phyloP scores from a whole-genome alignment of 2,329 filamentous ascomycete species.

The Claviceps cyperi region DNA sequence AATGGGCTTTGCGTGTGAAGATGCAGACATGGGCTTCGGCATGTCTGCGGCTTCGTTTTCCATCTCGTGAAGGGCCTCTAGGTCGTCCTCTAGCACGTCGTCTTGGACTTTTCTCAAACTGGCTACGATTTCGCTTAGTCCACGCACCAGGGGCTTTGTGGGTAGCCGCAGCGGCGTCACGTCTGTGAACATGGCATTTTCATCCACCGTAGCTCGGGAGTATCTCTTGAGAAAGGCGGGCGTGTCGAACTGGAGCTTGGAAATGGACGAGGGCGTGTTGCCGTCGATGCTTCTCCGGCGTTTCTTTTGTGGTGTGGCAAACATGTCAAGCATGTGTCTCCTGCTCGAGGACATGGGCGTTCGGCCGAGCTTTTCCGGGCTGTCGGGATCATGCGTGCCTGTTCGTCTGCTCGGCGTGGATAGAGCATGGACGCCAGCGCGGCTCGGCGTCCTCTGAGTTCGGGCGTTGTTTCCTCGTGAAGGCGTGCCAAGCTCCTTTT shows the following conservation, averaged over 20 bases:
- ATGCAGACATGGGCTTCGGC: constrained; percentile 10
- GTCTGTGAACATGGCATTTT: constrained; percentile 36
- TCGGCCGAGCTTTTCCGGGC: constrained; percentile 22
- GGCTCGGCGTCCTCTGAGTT: constrained; percentile 1
- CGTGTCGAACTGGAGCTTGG: constrained; percentile 48
- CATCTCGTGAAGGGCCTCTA: constrained; percentile 59
- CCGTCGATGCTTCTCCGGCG: constrained; percentile 24
- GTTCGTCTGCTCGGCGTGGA: constrained; percentile 33
- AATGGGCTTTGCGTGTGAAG: constrained; percentile 17
- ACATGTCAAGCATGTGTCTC: constrained; percentile 45
- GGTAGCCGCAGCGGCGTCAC: constrained; percentile 38
- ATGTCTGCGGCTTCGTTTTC: constrained; percentile 33
- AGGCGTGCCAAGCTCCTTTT: constrained; percentile 34
- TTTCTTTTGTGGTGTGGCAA: constrained; percentile 49
- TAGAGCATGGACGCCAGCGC: constrained; percentile 14
- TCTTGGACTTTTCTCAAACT: constrained; percentile 56
- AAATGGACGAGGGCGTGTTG: constrained; percentile 35
- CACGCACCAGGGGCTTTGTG: constrained; percentile 48
- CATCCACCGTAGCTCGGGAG: constrained; percentile 36
- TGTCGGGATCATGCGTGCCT: constrained; percentile 15
- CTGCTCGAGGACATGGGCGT: constrained; percentile 45
- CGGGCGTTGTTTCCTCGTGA: constrained; percentile 25
- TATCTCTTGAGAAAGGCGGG: constrained; percentile 51
- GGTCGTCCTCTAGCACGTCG: constrained; percentile 54
- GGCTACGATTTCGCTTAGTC: constrained; percentile 60